phyloP scores from a whole-genome alignment of 129 eudicot genomes.

The Logfia minima region DNA sequence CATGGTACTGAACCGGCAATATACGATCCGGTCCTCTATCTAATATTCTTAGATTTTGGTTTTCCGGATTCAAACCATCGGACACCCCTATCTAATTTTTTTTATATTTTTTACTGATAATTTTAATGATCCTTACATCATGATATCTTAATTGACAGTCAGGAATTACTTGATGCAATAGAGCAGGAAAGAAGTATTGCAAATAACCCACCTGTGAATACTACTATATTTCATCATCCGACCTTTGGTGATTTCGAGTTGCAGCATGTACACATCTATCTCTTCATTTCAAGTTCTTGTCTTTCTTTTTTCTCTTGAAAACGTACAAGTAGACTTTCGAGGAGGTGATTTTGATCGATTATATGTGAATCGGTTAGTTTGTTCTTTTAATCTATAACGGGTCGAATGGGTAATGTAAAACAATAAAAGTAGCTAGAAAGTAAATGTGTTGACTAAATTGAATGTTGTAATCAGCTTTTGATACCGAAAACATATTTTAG shows the following conservation, averaged over 20 bases:
- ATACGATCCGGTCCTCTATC: not conserved
- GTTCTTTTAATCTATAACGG: too few relatives aligned
- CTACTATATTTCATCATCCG: conserved; percentile 95
- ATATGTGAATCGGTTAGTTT: not conserved
- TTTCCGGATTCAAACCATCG: not conserved
- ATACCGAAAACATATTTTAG: not conserved
- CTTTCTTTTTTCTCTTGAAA: not conserved
- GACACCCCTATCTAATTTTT: not conserved
- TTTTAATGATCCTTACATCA: conserved; percentile 8
- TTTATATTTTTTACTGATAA: not conserved
- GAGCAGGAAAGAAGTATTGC: conserved; percentile 78
- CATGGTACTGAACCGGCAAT: not conserved
- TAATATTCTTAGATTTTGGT: not conserved
- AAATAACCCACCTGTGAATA: conserved; percentile 62
- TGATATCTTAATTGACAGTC: conserved; percentile 55
- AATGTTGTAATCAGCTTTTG: not conserved
- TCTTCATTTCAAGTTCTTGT: not conserved
- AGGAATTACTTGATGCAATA: conserved; percentile 86
- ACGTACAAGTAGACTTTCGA: not conserved
- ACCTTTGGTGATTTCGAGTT: conserved; percentile 88
- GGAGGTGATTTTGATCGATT: not conserved
- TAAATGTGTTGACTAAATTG: not conserved
- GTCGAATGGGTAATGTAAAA: not conserved
- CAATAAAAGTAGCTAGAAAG: not conserved
- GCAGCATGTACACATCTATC: conserved; percentile 62